Evolutionary conservation across 148 eudicot species (phyloP).

Genomic region (Fallopia convolvulus): DNA sequence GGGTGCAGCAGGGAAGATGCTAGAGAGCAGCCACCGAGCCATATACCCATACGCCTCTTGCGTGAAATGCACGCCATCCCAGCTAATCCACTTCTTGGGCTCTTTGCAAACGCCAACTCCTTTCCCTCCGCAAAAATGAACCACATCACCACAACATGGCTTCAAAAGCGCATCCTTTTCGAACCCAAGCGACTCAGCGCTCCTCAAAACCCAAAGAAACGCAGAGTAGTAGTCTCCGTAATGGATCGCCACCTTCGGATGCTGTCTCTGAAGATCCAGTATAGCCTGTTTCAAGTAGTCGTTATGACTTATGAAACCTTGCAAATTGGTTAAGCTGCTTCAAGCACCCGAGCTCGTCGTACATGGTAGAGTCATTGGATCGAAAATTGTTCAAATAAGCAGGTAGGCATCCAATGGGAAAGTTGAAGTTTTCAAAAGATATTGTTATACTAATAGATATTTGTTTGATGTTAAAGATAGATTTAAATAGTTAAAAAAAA

Average conservation of each 20-base stretch:
- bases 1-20: not conserved
- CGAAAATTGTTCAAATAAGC: constrained; percentile 11
- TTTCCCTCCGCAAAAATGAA: constrained; percentile 19
- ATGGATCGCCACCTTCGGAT: constrained; percentile 22
- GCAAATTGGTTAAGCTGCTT: constrained; percentile 25
- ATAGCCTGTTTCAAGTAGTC: constrained; percentile 19
- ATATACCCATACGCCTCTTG: constrained; percentile 19
- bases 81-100: constrained; percentile 20
- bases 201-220: constrained; percentile 6
- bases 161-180: constrained; percentile 15
- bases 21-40: constrained; percentile 14
- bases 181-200: constrained; percentile 17
- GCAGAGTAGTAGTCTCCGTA: constrained; percentile 37
- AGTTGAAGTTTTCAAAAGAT: no score
- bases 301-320: constrained; percentile 25
- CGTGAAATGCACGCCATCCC: constrained; percentile 49
- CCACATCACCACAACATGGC: constrained; percentile 38
- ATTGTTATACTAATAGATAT: no score
- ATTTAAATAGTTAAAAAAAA: no score
- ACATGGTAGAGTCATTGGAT: constrained; percentile 13
- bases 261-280: constrained; percentile 9
- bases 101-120: constrained; percentile 16
- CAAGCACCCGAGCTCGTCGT: constrained; percentile 28
- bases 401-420: constrained; percentile 33
- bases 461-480: no score